Evolutionary conservation across 768 basidiomycete genomes (phyloP).

Genomic region (Tricholoma matsutake): DNA sequence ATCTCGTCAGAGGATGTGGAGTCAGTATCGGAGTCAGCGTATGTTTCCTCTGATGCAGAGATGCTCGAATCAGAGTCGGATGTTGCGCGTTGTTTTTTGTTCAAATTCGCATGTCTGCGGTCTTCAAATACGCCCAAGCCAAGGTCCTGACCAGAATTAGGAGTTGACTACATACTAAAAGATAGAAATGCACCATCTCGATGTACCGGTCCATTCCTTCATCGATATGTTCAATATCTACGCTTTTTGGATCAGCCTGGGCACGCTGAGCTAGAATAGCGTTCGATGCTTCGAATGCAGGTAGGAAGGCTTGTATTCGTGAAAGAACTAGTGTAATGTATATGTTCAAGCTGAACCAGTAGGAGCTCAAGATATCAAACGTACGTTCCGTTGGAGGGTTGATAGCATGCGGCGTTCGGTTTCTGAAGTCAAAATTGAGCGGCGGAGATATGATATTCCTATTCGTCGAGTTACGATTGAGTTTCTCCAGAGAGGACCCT

Average conservation of each 20-base stretch:
- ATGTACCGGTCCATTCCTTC: conserved; percentile 51
- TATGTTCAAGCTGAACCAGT: conserved; percentile 3
- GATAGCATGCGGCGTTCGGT: conserved; percentile 25
- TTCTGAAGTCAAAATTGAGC: background rate
- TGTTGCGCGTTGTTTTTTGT: conserved; percentile 11
- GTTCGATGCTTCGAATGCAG: conserved; percentile 64
- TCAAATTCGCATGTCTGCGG: conserved; percentile 13
- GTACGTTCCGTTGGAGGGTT: conserved; percentile 48
- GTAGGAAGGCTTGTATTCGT: conserved; percentile 65
- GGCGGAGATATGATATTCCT: background rate
- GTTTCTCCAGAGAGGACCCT: conserved; percentile 1
- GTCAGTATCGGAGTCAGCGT: conserved; percentile 32
- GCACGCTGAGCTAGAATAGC: conserved; percentile 44
- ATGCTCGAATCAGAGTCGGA: conserved; percentile 28
- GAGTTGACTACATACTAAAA: background rate
- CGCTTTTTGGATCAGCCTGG: conserved; percentile 47
- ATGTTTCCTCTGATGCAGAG: conserved; percentile 18
- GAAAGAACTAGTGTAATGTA: conserved; percentile 48
- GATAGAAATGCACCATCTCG: conserved; percentile 49
- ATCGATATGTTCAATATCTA: conserved; percentile 68
- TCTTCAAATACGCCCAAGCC: conserved; percentile 62
- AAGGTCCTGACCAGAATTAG: conserved; percentile 45
- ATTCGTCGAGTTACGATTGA: conserved; percentile 1
- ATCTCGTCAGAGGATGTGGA: conserved; percentile 31
- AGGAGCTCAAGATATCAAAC: conserved; percentile 17